These are phyloP conservation scores for Bryum argenteum DNA, from an alignment of 225 moss, liverwort and hornwort species.

Conservation along the genomic window DNA sequence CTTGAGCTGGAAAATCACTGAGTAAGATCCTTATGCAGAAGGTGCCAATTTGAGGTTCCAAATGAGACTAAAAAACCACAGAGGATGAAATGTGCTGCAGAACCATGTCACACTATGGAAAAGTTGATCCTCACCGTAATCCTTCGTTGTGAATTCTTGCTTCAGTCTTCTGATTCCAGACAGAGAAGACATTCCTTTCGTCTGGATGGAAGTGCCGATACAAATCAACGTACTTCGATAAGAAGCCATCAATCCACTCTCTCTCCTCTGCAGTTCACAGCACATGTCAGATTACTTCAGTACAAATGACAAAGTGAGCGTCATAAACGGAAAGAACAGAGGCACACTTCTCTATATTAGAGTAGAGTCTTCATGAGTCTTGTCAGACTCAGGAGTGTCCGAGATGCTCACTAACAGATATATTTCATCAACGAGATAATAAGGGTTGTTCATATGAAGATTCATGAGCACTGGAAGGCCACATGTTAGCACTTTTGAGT, in stretches of 20 bases:
- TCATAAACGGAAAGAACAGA: not conserved
- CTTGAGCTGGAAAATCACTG: not conserved
- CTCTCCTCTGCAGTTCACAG: constrained; percentile 65
- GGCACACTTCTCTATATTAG: not conserved
- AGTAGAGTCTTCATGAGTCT: constrained; percentile 8
- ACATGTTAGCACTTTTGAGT: not conserved
- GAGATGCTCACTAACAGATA: not conserved
- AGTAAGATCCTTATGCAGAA: constrained; percentile 2
- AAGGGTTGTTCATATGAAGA: not conserved
- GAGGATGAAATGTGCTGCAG: not conserved
- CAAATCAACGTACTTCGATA: constrained; percentile 72
- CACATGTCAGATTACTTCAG: constrained; percentile 4
- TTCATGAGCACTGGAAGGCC: not conserved
- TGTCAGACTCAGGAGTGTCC: not conserved
- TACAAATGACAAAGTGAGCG: constrained; percentile 13
- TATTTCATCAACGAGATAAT: not conserved
- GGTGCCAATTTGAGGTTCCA: not conserved
- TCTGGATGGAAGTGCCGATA: constrained; percentile 84
- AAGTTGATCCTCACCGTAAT: constrained; percentile 50
- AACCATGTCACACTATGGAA: not conserved
- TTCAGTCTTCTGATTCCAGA: constrained; percentile 85
- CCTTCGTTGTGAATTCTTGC: constrained; percentile 87
- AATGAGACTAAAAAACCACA: not conserved
- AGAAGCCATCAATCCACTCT: constrained; percentile 70
- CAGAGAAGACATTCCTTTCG: constrained; percentile 63